A percentile compares a stretch with the other conserved stretches of the same genome.
Evolutionary conservation across 1,284 basidiomycete genomes (phyloP).

Genomic region (Lentinula novae-zelandiae): DNA sequence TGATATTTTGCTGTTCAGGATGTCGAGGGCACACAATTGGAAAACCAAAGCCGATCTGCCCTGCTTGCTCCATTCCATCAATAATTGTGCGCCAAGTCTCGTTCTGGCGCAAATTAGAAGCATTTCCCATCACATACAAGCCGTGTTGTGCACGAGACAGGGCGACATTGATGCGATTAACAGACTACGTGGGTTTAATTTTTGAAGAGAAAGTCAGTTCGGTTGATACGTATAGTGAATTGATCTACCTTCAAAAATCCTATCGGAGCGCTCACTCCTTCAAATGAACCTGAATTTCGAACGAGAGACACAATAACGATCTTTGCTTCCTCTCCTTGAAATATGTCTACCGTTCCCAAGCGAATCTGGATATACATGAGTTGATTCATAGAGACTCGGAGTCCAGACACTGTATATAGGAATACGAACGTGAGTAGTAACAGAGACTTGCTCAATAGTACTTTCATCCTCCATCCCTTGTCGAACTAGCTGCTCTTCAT

Average conservation of each 20-base stretch:
- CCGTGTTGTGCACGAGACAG: constrained; percentile 73
- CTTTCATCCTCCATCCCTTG: constrained; percentile 38
- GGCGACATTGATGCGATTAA: constrained; percentile 64
- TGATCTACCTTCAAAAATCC: constrained; percentile 62
- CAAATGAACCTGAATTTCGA: constrained; percentile 52
- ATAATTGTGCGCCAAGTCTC: constrained; percentile 61
- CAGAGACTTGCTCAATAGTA: constrained; percentile 42
- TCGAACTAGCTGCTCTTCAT: constrained; percentile 53
- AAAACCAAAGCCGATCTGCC: constrained; percentile 47
- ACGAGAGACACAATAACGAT: constrained; percentile 72
- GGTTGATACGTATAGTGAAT: not conserved
- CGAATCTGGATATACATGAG: constrained; percentile 53
- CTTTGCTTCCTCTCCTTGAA: constrained; percentile 70
- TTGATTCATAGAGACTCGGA: too few species aligned
- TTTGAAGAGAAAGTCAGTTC: not conserved
- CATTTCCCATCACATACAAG: constrained; percentile 70
- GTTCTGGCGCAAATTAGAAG: constrained; percentile 42
- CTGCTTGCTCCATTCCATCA: constrained; percentile 45
- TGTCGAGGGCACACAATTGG: constrained; percentile 61
- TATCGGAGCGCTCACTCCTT: constrained; percentile 43
- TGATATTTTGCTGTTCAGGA: constrained; percentile 33
- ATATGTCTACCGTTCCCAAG: constrained; percentile 73
- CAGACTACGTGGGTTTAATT: constrained; percentile 32
- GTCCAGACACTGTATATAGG: not conserved
- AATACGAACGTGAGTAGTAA: constrained; percentile 41